Evolutionary conservation across 2,329 filamentous ascomycete genomes (phyloP), one percentile per base, ranked within the genome.

Genomic region (Cytospora piceae): DNA sequence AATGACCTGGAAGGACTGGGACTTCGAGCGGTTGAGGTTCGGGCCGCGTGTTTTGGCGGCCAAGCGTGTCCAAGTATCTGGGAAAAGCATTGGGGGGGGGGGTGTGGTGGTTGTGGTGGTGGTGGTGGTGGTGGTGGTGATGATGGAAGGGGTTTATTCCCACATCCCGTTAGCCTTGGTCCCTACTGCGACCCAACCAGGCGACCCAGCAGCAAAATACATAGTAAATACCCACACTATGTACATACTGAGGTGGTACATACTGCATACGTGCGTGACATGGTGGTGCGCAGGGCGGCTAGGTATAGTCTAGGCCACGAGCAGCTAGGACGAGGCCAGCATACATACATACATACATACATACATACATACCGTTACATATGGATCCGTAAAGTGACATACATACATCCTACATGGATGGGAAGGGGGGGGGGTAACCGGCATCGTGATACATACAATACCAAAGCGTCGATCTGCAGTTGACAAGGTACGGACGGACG

Each of bases 21-120:
- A 3, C 5, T 29, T 29, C 27, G 27, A 29, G 27, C 3, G 27
- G 27, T 29, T 29, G 27, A 29, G 27, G 27, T 5, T 39, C 52
- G 37, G 59, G 52, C 59, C 59, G 52, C 51, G 7, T 6, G 27
- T 12, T 12, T 9, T 62, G 37, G 59, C 27, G 51, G 51, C 59
- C 51, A 62, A 62, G 59, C 46, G 59, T 51, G 37, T 29, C 51
- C 59, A 20, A 24, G 59, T 29, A 34, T 46, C 14, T 62, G 59
- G 59, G 52, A 62, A 42, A 49, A 42, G 37, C 17, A 39, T 42
- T 9, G 31, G 59, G 17, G 7, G 11, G 20, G 24, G 37, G n/a
- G n/a, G n/a, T n/a, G n/a, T n/a, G n/a, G n/a, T n/a, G n/a, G n/a
- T n/a, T n/a, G n/a, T n/a, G n/a, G n/a, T n/a, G n/a, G n/a, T n/a